phyloP scores from a whole-genome alignment of 2,329 filamentous ascomycete species.

The Cercospora zeae-maydis region DNA sequence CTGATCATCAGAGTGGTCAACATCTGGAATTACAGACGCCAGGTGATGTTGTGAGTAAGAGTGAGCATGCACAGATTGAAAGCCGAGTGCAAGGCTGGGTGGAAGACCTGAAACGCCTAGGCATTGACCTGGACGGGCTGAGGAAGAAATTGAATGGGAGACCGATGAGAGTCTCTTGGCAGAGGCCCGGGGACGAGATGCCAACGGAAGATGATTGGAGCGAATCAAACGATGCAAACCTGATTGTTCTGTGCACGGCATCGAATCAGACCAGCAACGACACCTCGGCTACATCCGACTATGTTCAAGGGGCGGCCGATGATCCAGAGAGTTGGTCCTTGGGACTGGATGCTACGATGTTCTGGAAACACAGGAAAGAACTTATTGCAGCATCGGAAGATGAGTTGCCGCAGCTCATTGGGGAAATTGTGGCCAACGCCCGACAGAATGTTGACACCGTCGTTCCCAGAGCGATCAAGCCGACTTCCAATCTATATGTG shows the following conservation, averaged over 20 bases:
- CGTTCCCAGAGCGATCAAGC: constrained; percentile 41
- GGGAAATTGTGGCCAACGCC: constrained; percentile 38
- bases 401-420: constrained; percentile 55
- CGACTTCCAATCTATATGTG: constrained; percentile 42
- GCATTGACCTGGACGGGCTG: constrained; percentile 56
- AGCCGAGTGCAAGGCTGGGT: constrained; percentile 57
- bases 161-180: constrained; percentile 75
- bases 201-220: constrained; percentile 43
- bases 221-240: constrained; percentile 49
- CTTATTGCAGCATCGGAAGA: constrained; percentile 65
- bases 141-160: constrained; percentile 56
- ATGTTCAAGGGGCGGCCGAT: constrained; percentile 92
- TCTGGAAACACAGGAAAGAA: constrained; percentile 66
- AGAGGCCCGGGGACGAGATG: constrained; percentile 62
- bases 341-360: constrained; percentile 71
- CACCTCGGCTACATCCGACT: constrained; percentile 62
- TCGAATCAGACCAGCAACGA: constrained; percentile 72
- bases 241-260: constrained; percentile 80
- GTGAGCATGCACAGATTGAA: constrained; percentile 77
- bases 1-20: constrained; percentile 40
- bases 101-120: constrained; percentile 53
- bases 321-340: constrained; percentile 91
- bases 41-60: constrained; percentile 66
- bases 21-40: constrained; percentile 64
- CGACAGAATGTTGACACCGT: constrained; percentile 11